Conservation (phyloP, 2,329 filamentous ascomycete genomes). For the Endothia cerciana region DNA sequence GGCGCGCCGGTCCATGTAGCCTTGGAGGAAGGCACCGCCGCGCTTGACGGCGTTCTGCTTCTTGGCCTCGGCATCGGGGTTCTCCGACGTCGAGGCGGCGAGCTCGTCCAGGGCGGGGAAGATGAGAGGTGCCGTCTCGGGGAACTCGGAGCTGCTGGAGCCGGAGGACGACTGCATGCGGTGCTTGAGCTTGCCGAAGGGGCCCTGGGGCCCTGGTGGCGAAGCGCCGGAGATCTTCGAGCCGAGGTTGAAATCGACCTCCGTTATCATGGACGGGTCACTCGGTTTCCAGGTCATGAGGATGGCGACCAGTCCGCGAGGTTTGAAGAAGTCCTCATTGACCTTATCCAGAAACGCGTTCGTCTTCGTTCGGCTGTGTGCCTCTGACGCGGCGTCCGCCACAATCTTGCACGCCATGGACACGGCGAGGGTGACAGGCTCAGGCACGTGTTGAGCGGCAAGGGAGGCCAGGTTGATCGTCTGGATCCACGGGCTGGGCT, state of each 20-base stretch:
- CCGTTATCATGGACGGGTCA: constrained; percentile 33
- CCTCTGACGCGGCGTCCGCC: constrained; percentile 46
- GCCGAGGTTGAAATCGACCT: constrained; percentile 39
- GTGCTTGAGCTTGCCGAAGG: constrained; percentile 35
- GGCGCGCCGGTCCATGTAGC: constrained; percentile 32
- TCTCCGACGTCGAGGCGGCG: constrained; percentile 25
- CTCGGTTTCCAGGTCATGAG: constrained; percentile 58
- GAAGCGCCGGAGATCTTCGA: constrained; percentile 40
- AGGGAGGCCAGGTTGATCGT: constrained; percentile 47
- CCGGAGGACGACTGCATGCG: constrained; percentile 43
- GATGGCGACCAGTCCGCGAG: constrained; percentile 53
- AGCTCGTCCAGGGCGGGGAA: constrained; percentile 48
- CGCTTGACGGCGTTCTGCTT: constrained; percentile 31
- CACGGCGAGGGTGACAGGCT: constrained; percentile 46
- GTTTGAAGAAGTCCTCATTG: constrained; percentile 61
- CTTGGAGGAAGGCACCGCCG: constrained; percentile 31
- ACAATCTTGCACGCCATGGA: constrained; percentile 48
- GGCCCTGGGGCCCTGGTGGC: constrained; percentile 14
- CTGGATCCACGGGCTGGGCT: constrained; percentile 41
- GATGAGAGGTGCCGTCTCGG: constrained; percentile 52
- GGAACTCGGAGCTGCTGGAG: constrained; percentile 45
- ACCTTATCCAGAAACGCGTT: constrained; percentile 60
- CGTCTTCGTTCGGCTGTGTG: constrained; percentile 45
- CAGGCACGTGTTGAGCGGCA: constrained; percentile 43
- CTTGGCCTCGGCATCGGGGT: constrained; percentile 29